phyloP scores from a whole-genome alignment of 2,329 filamentous ascomycete species.

The Colletotrichum trifolii region DNA sequence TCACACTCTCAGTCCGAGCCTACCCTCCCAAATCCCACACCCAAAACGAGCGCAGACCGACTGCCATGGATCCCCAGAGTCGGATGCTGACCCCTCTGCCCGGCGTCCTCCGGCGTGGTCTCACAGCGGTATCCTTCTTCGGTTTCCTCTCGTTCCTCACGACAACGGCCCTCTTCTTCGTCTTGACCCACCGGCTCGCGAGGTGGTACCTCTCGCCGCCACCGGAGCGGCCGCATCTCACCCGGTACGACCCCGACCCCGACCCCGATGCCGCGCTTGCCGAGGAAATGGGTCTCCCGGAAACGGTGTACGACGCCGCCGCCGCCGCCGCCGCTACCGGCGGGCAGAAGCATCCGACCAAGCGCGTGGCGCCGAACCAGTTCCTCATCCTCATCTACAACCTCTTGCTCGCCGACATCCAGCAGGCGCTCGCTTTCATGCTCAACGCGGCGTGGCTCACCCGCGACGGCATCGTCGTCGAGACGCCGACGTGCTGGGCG shows the following conservation, averaged over 20 bases:
- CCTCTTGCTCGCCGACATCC: constrained; percentile 67
- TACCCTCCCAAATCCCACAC: too few species aligned
- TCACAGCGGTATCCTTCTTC: constrained; percentile 50
- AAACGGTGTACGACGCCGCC: constrained; percentile 37
- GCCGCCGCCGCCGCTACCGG: constrained; percentile 7
- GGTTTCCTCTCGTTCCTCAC: constrained; percentile 51
- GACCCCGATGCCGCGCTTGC: constrained; percentile 45
- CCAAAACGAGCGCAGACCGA: too few species aligned
- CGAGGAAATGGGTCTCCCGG: constrained; percentile 39
- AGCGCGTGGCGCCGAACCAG: constrained; percentile 56
- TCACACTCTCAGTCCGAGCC: not conserved
- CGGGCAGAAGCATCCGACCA: constrained; percentile 34
- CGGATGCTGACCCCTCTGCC: constrained; percentile 48
- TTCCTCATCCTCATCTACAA: constrained; percentile 71
- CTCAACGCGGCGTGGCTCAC: constrained; percentile 64
- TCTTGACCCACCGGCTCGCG: constrained; percentile 49
- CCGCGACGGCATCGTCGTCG: constrained; percentile 58
- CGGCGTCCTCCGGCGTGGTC: constrained; percentile 47
- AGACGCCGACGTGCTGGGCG: constrained; percentile 59
- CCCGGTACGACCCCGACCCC: constrained; percentile 41
- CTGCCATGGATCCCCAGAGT: constrained; percentile 33
- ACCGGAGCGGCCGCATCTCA: constrained; percentile 43
- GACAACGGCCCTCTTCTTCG: constrained; percentile 45
- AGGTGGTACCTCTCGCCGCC: constrained; percentile 45
- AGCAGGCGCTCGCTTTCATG: constrained; percentile 66